Percentiles rank a stretch among this genome's conserved stretches.
These are phyloP conservation scores for Talaromyces ruber DNA, from an alignment of 495 filamentous ascomycete species.

Conservation along the genomic window DNA sequence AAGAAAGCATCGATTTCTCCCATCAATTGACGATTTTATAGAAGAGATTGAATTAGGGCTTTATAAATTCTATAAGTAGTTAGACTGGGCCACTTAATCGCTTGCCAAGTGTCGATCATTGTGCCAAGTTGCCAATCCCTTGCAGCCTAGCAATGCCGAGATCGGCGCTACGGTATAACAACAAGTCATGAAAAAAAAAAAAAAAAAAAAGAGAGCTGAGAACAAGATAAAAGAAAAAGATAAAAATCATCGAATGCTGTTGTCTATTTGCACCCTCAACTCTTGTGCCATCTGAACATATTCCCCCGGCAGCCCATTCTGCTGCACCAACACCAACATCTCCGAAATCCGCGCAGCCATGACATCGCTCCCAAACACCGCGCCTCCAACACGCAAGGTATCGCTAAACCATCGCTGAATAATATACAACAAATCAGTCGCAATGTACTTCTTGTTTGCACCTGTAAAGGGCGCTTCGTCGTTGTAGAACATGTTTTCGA, in stretches of 20 bases:
- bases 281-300: slow-evolving; percentile 23
- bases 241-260: slow-evolving; percentile 28
- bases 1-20: no score
- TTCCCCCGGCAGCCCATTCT: slow-evolving; percentile 25
- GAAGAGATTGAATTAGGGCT: no score
- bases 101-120: no score
- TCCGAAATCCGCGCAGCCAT: slow-evolving; percentile 39
- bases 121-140: no score
- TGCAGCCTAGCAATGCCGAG: no score
- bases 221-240: background rate
- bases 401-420: slow-evolving; percentile 54
- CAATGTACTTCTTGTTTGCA: slow-evolving; percentile 48
- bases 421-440: slow-evolving; percentile 55
- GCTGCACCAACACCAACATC: slow-evolving; percentile 35
- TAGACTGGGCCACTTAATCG: no score
- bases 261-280: slow-evolving; percentile 36
- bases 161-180: no score
- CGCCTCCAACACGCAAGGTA: slow-evolving; percentile 43
- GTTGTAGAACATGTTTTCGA: slow-evolving; percentile 77
- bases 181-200: slow-evolving; percentile 1
- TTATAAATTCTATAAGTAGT: no score
- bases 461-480: slow-evolving; percentile 79
- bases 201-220: slow-evolving; percentile 2
- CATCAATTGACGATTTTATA: no score
- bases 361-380: slow-evolving; percentile 44